Evolutionary conservation across 257 asterid species (phyloP).

Genomic region (Echites panduratus): DNA sequence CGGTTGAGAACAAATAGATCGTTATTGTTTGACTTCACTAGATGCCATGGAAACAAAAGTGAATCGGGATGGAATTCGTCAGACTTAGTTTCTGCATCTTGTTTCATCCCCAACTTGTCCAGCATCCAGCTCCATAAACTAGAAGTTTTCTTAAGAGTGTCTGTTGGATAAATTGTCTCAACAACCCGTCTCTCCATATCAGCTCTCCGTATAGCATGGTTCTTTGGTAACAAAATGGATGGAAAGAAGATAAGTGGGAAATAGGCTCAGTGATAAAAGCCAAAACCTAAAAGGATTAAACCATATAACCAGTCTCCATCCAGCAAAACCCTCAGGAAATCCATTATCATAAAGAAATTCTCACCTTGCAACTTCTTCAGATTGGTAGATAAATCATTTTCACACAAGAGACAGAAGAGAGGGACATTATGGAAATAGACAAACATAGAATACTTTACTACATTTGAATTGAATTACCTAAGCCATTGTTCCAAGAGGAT

Average conservation of each 20-base stretch:
- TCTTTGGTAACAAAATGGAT: conserved; percentile 36
- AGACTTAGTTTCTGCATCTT: conserved; percentile 26
- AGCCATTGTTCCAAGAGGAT: neutral
- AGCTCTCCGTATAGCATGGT: conserved; percentile 94
- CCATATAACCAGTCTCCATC: neutral
- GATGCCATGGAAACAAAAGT: conserved; percentile 88
- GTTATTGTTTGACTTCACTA: conserved; percentile 47
- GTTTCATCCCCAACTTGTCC: conserved; percentile 51
- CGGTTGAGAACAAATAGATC: conserved; percentile 56
- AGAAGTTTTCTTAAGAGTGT: conserved; percentile 27
- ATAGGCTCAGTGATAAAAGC: neutral
- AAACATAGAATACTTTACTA: neutral
- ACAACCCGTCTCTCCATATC: conserved; percentile 67
- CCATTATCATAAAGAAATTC: neutral
- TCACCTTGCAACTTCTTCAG: neutral
- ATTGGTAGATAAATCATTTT: neutral
- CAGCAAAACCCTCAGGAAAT: neutral
- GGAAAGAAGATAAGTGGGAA: conserved; percentile 16
- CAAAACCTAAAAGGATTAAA: neutral
- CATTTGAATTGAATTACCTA: neutral
- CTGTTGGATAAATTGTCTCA: conserved; percentile 63
- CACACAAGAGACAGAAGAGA: neutral
- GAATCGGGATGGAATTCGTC: conserved; percentile 48
- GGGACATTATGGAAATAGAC: neutral
- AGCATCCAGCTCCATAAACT: conserved; percentile 65